Evolutionary conservation across 2,329 filamentous ascomycete species (phyloP).

Genomic region (Trichoderma atroviride): DNA sequence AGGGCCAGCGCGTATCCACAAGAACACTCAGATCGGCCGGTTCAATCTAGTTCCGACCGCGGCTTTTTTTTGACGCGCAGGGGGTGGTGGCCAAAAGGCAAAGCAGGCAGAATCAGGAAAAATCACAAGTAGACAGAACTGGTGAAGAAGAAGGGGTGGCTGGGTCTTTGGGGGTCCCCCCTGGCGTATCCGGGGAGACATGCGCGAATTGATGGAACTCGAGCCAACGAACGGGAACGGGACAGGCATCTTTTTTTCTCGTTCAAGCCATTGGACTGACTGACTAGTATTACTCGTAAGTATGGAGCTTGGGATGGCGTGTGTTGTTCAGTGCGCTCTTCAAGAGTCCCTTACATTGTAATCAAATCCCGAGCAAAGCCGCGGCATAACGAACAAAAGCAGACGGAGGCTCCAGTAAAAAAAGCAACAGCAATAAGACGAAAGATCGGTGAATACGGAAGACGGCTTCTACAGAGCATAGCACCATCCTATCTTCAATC

Average conservation of each 20-base stretch:
- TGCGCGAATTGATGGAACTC: constrained; percentile 23
- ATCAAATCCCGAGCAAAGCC: constrained; percentile 13
- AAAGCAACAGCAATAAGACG: background rate
- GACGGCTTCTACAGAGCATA: background rate
- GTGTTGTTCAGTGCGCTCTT: background rate
- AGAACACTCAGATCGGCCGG: constrained; percentile 18
- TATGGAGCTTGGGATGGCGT: constrained; percentile 3
- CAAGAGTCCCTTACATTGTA: background rate
- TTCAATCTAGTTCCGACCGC: constrained; percentile 25
- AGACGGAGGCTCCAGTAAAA: background rate
- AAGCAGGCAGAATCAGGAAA: background rate
- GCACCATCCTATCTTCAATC: background rate
- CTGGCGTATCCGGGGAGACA: constrained; percentile 10
- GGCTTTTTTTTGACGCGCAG: constrained; percentile 24
- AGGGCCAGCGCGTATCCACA: background rate
- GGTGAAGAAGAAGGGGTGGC: background rate
- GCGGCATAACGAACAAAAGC: background rate
- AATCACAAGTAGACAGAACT: background rate
- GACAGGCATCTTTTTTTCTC: background rate
- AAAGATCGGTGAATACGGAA: background rate
- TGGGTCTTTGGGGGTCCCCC: background rate
- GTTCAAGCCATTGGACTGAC: background rate
- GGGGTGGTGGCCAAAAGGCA: background rate
- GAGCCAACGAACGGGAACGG: background rate
- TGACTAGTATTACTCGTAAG: background rate